Conservation (phyloP, 495 filamentous ascomycete genomes). For the Xylaria castorea region DNA sequence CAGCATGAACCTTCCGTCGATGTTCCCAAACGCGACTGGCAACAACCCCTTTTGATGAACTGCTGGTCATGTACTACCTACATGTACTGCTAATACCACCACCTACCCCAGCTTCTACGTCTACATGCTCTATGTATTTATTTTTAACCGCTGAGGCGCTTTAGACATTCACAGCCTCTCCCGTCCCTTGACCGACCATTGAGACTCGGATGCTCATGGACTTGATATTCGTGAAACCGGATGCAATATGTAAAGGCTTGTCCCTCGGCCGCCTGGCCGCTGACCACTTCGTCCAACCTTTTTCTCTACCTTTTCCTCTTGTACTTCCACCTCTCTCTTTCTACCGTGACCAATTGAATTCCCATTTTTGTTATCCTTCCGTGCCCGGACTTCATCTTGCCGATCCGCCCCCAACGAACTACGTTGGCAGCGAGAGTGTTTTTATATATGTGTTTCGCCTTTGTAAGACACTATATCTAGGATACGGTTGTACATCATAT, state of each 20-base stretch:
- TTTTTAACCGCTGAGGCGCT: not conserved
- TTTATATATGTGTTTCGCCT: not conserved
- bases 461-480: not conserved
- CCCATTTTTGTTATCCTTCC: slow-evolving; percentile 1
- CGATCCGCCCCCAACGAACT: slow-evolving; percentile 1
- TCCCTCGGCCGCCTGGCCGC: slow-evolving; percentile 18
- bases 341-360: not conserved
- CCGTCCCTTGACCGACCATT: not conserved
- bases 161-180: not conserved
- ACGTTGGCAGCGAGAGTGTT: not conserved
- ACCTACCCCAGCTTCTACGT: not conserved
- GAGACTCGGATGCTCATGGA: slow-evolving; percentile 8
- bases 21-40: slow-evolving; percentile 13
- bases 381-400: slow-evolving; percentile 4
- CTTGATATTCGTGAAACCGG: slow-evolving; percentile 23
- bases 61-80: no score
- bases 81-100: no score
- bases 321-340: not conserved
- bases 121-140: not conserved
- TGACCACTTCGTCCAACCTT: slow-evolving; percentile 4
- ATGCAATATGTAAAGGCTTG: slow-evolving; percentile 22
- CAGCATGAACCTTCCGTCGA: slow-evolving; percentile 22
- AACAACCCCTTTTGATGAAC: slow-evolving; percentile 7
- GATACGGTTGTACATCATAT: not conserved
- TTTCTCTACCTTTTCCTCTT: not conserved